Conservation (phyloP, 176 grass and related monocot genomes). For the Otatea glauca region DNA sequence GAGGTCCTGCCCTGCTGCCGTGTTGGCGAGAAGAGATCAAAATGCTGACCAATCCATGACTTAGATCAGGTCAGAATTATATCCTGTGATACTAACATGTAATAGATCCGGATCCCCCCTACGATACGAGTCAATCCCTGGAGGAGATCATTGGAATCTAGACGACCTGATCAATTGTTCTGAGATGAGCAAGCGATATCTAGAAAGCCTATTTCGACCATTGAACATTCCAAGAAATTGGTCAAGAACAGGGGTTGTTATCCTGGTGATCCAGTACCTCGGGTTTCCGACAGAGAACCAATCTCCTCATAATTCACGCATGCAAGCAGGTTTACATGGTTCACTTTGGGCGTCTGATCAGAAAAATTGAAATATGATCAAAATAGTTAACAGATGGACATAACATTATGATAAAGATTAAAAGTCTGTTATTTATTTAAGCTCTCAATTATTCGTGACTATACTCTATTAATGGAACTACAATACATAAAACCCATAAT, state of each 20-base stretch:
- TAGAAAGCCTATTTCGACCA: background rate
- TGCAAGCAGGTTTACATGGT: no score
- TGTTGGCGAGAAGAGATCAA: constrained; percentile 18
- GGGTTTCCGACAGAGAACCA: background rate
- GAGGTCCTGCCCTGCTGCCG: background rate
- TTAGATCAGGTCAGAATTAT: constrained; percentile 22
- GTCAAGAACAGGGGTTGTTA: background rate
- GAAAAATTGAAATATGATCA: no score
- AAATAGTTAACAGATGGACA: no score
- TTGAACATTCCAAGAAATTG: background rate
- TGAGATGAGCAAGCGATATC: background rate
- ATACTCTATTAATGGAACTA: no score
- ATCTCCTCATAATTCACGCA: background rate
- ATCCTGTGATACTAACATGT: background rate
- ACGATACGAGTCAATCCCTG: background rate
- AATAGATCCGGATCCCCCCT: background rate
- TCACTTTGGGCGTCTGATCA: no score
- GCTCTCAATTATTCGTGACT: no score
- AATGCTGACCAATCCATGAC: background rate
- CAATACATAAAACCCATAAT: no score
- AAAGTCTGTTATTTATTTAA: no score
- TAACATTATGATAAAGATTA: no score
- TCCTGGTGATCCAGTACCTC: background rate
- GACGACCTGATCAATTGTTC: background rate
- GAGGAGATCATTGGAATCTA: background rate